Percentiles rank a stretch among this genome's conserved stretches.
These are phyloP conservation scores for Agrocybe pediades DNA, from an alignment of 768 basidiomycete species.

Conservation along the genomic window DNA sequence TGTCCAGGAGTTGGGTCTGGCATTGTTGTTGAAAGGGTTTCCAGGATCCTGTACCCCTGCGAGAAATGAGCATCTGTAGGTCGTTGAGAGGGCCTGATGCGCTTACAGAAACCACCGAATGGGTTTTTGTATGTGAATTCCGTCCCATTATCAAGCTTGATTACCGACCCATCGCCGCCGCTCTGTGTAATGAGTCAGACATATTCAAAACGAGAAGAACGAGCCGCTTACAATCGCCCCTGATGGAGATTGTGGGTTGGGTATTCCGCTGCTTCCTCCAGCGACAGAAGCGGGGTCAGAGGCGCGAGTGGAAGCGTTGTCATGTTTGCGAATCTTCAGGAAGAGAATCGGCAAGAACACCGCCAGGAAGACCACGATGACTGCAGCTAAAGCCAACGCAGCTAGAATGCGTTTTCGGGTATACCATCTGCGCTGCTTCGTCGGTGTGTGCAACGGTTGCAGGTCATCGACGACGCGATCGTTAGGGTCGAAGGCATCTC, in stretches of 20 bases:
- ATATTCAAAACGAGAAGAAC: neutral
- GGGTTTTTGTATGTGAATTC: conserved; percentile 71
- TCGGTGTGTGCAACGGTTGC: neutral
- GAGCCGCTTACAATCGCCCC: conserved; percentile 17
- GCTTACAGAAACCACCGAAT: conserved; percentile 67
- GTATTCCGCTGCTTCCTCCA: conserved; percentile 3
- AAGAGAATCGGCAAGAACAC: conserved; percentile 35
- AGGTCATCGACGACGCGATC: neutral
- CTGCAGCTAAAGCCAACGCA: conserved; percentile 2
- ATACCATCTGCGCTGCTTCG: conserved; percentile 2
- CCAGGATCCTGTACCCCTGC: conserved; percentile 61
- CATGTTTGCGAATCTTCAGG: conserved; percentile 21
- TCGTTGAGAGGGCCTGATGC: neutral
- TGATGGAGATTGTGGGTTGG: conserved; percentile 14
- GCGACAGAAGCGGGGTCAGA: no score
- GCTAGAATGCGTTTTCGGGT: conserved; percentile 14
- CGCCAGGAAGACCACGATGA: conserved; percentile 24
- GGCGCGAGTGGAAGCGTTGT: neutral
- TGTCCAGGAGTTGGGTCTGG: conserved; percentile 71
- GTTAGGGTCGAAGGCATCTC: neutral
- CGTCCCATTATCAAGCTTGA: conserved; percentile 63
- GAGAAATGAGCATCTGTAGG: conserved; percentile 1
- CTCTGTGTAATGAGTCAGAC: conserved; percentile 21
- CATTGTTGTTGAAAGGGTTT: conserved; percentile 69
- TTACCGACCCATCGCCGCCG: conserved; percentile 64